These are phyloP conservation scores for Oligophagozyma castellii DNA, from an alignment of 1,139 yeast genomes.

Conservation along the genomic window DNA sequence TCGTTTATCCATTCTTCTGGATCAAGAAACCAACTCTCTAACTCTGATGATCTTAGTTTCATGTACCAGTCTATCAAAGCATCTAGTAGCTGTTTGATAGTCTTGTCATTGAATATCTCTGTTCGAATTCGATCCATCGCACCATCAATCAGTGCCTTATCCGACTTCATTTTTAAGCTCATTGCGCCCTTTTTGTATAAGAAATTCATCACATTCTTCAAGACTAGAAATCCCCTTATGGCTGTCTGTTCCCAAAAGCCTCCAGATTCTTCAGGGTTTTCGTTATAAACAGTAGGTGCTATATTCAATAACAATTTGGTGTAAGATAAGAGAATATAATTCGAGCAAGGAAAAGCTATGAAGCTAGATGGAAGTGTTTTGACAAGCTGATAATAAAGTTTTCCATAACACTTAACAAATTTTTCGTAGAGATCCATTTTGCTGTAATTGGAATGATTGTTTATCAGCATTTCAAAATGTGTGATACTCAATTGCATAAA, in stretches of 20 bases:
- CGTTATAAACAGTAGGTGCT: constrained; percentile 44
- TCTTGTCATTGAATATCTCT: constrained; percentile 43
- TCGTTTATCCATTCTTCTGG: constrained; percentile 92
- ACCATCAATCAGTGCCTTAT: constrained; percentile 41
- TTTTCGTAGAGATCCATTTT: constrained; percentile 47
- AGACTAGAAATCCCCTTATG: constrained; percentile 52
- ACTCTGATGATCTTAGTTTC: constrained; percentile 55
- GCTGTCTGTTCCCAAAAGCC: constrained; percentile 69
- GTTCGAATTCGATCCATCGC: constrained; percentile 41
- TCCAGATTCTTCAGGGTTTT: constrained; percentile 33
- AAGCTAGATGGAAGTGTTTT: constrained; percentile 48
- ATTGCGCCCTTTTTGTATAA: constrained; percentile 52
- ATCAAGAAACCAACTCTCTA: constrained; percentile 69
- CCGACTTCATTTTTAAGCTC: constrained; percentile 48
- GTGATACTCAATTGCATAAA: constrained; percentile 44
- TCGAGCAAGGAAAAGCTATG: constrained; percentile 51
- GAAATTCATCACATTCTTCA: constrained; percentile 52
- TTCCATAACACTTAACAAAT: constrained; percentile 63
- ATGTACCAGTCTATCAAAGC: constrained; percentile 61
- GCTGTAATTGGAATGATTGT: constrained; percentile 38
- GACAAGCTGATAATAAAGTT: constrained; percentile 45
- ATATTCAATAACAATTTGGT: constrained; percentile 47
- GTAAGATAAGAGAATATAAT: constrained; percentile 43
- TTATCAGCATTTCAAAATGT: constrained; percentile 46
- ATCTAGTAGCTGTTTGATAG: constrained; percentile 47